Percentiles rank a stretch among this genome's conserved stretches.
Conservation (phyloP, 805 yeast genomes). For the Tetrapisispora pingtungensis region DNA sequence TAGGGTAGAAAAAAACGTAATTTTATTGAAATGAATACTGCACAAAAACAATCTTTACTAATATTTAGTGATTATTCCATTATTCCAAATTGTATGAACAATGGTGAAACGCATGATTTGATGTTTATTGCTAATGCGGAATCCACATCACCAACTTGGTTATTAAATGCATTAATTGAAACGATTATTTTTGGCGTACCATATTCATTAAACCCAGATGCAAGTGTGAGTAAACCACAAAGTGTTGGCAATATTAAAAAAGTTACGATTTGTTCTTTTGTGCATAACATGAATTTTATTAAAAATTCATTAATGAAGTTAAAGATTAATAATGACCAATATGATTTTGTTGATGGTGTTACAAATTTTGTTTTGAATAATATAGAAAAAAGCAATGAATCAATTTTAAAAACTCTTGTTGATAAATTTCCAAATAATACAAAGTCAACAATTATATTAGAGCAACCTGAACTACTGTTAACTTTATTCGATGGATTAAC, state of each 20-base stretch:
- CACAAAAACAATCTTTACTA: conserved; percentile 49
- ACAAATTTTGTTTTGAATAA: conserved; percentile 37
- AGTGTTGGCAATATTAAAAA: conserved; percentile 1
- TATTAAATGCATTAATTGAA: conserved; percentile 46
- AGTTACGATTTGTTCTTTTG: conserved; percentile 25
- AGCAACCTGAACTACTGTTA: conserved; percentile 27
- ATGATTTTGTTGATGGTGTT: conserved; percentile 36
- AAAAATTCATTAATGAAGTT: conserved; percentile 14
- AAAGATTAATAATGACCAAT: conserved; percentile 14
- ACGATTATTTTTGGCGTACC: conserved; percentile 37
- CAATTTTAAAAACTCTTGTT: conserved; percentile 58
- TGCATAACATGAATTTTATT: conserved; percentile 17
- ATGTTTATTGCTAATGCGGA: conserved; percentile 33
- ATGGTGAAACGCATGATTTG: conserved; percentile 18
- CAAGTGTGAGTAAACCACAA: conserved; percentile 16
- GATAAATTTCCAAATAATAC: conserved; percentile 42
- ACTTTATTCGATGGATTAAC: conserved; percentile 19
- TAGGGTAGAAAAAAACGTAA: not conserved
- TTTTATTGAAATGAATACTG: conserved; percentile 1
- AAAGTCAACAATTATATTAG: conserved; percentile 17
- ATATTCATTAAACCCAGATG: conserved; percentile 30
- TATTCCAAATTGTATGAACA: conserved; percentile 18
- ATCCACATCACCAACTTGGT: conserved; percentile 59
- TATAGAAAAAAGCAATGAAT: conserved; percentile 56
- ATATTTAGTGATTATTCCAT: conserved; percentile 44